These are phyloP conservation scores for Colletotrichum australisinense DNA, from an alignment of 2,329 filamentous ascomycete species.

Conservation along the genomic window DNA sequence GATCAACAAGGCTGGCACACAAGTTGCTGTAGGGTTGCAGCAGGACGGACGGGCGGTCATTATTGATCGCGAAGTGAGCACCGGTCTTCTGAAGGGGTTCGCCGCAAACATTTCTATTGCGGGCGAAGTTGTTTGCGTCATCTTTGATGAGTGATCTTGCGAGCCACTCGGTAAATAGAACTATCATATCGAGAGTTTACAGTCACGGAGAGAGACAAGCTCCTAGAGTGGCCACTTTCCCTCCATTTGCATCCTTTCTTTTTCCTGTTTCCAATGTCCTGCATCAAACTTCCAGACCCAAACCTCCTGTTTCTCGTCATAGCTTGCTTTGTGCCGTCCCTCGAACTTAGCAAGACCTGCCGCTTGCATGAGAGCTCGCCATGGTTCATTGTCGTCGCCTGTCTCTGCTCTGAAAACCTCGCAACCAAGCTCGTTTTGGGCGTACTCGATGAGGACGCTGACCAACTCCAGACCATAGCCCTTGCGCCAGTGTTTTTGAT, in stretches of 20 bases:
- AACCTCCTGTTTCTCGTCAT: background rate
- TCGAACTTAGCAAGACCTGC: background rate
- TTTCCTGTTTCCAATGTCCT: background rate
- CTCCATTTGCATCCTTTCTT: background rate
- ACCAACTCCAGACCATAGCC: background rate
- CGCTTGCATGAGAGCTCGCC: background rate
- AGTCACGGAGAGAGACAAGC: background rate
- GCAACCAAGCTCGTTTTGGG: background rate
- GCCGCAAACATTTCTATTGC: constrained; percentile 54
- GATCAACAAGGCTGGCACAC: constrained; percentile 70
- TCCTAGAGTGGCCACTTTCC: background rate
- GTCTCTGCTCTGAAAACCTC: background rate
- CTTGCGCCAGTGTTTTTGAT: background rate
- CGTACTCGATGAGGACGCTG: background rate
- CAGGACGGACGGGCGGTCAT: constrained; percentile 70
- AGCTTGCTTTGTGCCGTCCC: background rate
- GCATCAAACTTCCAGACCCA: background rate
- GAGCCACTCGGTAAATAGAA: too few relatives aligned
- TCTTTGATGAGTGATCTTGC: constrained; percentile 56
- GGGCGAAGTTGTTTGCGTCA: constrained; percentile 57
- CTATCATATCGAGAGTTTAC: background rate
- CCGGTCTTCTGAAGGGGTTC: constrained; percentile 65
- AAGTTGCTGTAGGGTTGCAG: constrained; percentile 76
- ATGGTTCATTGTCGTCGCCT: background rate
- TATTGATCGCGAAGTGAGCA: constrained; percentile 67